Percentiles rank a stretch among this genome's conserved stretches.
Evolutionary conservation across 73 alveolate genomes (phyloP).

Genomic region (Paramecium biaurelia): DNA sequence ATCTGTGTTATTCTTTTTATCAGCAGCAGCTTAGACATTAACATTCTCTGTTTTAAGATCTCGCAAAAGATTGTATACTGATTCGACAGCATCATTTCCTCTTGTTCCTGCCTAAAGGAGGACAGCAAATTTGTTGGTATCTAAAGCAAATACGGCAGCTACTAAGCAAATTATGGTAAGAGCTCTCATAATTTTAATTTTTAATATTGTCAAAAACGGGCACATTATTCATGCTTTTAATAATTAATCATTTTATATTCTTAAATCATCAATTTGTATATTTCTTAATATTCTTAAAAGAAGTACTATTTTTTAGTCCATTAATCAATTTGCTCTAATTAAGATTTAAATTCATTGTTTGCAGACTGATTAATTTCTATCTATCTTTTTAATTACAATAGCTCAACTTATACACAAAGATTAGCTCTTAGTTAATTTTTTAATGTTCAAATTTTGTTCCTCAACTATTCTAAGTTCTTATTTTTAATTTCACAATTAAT

Average conservation of each 20-base stretch:
- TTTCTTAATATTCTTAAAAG: constrained; percentile 32
- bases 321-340: background rate
- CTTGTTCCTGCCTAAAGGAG: constrained; percentile 53
- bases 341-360: background rate
- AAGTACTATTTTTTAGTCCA: background rate
- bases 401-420: background rate
- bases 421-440: background rate
- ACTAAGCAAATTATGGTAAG: constrained; percentile 46
- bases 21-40: constrained; percentile 51
- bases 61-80: constrained; percentile 44
- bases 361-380: background rate
- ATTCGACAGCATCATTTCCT: constrained; percentile 56
- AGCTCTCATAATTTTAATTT: constrained; percentile 17
- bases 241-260: constrained; percentile 36
- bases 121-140: constrained; percentile 31
- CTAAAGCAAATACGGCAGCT: constrained; percentile 28
- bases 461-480: background rate
- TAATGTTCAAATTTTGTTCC: background rate
- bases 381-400: background rate
- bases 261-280: constrained; percentile 1
- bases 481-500: background rate
- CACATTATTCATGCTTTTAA: constrained; percentile 6
- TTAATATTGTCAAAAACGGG: constrained; percentile 45
- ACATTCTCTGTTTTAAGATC: constrained; percentile 55
- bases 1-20: constrained; percentile 37